Percentiles rank a stretch among this genome's conserved stretches.
Evolutionary conservation across 1,139 yeast species (phyloP).

Genomic region (Yamadazyma jaroonii): DNA sequence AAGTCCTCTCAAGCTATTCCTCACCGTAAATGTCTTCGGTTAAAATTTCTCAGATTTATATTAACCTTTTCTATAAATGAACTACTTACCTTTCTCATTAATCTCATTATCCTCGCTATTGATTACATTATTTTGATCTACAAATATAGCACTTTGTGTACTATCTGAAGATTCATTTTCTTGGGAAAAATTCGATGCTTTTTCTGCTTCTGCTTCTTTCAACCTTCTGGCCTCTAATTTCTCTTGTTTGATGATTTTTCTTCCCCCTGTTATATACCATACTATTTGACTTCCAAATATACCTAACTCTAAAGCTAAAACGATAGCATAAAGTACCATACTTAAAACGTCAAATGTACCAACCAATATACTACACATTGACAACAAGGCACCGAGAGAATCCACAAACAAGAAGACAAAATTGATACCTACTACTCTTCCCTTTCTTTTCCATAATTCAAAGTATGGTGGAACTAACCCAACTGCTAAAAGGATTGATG

Average conservation of each 20-base stretch:
- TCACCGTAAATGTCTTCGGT: too few species aligned
- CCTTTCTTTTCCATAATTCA: conserved; percentile 74
- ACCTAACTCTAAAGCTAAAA: conserved; percentile 73
- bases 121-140: neutral
- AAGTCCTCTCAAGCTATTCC: neutral
- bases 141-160: neutral
- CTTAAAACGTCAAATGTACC: conserved; percentile 74
- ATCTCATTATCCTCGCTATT: neutral
- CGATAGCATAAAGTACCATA: conserved; percentile 67
- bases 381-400: conserved; percentile 75
- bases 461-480: conserved; percentile 89
- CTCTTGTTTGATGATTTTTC: conserved; percentile 22
- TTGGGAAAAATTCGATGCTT: neutral
- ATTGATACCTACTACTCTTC: conserved; percentile 85
- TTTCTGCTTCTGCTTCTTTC: neutral
- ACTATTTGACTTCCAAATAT: conserved; percentile 65
- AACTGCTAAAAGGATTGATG: conserved; percentile 68
- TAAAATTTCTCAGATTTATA: too few species aligned
- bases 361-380: conserved; percentile 62
- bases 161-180: neutral
- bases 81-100: neutral
- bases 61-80: too few species aligned
- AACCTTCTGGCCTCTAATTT: conserved; percentile 12
- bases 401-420: conserved; percentile 79
- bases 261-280: conserved; percentile 61